Percentiles rank a stretch among this genome's conserved stretches.
phyloP scores from a whole-genome alignment of 2,329 filamentous ascomycete species.

The Fusarium sp. region DNA sequence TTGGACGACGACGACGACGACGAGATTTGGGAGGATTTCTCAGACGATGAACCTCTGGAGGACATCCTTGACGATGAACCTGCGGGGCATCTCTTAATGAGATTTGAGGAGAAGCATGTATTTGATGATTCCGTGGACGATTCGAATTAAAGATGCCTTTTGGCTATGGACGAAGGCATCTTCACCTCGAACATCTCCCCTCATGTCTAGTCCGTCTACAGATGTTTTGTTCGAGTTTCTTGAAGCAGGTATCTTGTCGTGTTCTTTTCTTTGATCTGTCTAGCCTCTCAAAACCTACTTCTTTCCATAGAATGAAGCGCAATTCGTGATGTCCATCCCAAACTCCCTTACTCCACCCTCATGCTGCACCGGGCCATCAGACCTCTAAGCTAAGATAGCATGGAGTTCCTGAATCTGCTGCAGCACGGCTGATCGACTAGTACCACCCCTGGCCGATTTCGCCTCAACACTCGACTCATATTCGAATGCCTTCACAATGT shows the following conservation, averaged over 20 bases:
- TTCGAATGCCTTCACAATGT: constrained; percentile 71
- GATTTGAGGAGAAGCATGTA: too few relatives aligned
- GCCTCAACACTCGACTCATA: constrained; percentile 77
- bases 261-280: constrained; percentile 9
- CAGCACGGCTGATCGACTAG: constrained; percentile 68
- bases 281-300: constrained; percentile 35
- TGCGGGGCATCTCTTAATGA: too few relatives aligned
- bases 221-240: not conserved
- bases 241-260: not conserved
- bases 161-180: not conserved
- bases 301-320: constrained; percentile 41
- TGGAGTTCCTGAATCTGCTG: constrained; percentile 63
- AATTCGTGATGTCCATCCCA: constrained; percentile 41
- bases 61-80: too few relatives aligned
- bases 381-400: constrained; percentile 45
- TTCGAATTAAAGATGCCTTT: too few relatives aligned
- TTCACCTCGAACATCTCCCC: not conserved
- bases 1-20: too few relatives aligned
- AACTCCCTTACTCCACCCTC: constrained; percentile 38
- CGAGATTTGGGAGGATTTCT: too few relatives aligned
- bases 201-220: not conserved
- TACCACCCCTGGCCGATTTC: constrained; percentile 72
- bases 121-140: too few relatives aligned
- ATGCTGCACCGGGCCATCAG: constrained; percentile 37
- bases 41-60: too few relatives aligned